Base-by-base conservation (phyloP, 441 rosid species). In the Mallotus repandus region DNA sequence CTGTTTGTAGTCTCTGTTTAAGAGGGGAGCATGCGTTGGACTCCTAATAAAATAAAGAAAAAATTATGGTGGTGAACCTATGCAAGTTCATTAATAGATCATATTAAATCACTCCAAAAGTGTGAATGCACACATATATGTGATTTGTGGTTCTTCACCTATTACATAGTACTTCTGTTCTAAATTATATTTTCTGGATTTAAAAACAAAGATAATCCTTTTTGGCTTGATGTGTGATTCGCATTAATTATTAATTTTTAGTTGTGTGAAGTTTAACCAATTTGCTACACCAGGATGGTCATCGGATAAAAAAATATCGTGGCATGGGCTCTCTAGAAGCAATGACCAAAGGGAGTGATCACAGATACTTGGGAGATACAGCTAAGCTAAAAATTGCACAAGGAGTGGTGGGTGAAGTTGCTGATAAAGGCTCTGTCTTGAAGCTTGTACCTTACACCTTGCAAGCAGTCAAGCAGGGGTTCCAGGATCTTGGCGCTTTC, bases 401-500 rank as follows among this genome's bases (percentile, higher is more conserved):
- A 79, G 98, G 98, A 29, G 97, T 93, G 63, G 96, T 93, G 38
- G 98, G 97, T 74, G 86, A 93, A 32, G 96, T 93, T 67, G 88
- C 90, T 2, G 97, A 93, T 81, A 93, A 89, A 84, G 98, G 94
- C 49, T 91, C 96, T 3, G 86, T 91, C 18, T 81, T 91, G 78
- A 86, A 86, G 81, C 78, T 89, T 63, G 58, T 91, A 65, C 97
- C 97, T 72, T 91, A 93, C 79, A 83, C 96, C 6, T 85, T 91
- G 91, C 97, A 93, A 82, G 98, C 98, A 10, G 96, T 93, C 56
- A 93, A 89, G 83, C 98, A 93, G 86, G 98, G 97, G n/a, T 88
- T 93, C 72, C 98, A 93, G 83, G 98, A 93, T 78, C 89, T 93
- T 53, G 97, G 98, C 45, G 94, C 96, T 65, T 81, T 86, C 48